These are phyloP conservation scores for Elaeis guineensis DNA, from an alignment of 176 grass and related monocot species.

Conservation along the genomic window DNA sequence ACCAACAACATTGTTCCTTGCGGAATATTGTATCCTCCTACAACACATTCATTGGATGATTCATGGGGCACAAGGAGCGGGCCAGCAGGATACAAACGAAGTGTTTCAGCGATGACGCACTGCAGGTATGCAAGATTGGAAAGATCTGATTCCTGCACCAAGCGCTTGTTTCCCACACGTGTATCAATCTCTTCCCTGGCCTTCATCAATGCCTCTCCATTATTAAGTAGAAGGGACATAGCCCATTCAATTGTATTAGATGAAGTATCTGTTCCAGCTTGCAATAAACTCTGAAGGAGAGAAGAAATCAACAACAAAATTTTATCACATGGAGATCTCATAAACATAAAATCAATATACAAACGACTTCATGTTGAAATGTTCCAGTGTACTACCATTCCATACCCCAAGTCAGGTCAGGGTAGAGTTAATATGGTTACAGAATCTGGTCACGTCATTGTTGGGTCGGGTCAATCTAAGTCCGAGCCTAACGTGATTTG, in stretches of 20 bases:
- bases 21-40: constrained; percentile 46
- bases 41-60: constrained; percentile 28
- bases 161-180: constrained; percentile 15
- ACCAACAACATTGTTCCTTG: constrained; percentile 38
- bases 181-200: constrained; percentile 38
- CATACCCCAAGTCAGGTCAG: no score
- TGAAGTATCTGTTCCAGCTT: constrained; percentile 57
- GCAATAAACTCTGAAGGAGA: constrained; percentile 22
- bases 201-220: constrained; percentile 32
- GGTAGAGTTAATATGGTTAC: no score
- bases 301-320: neutral
- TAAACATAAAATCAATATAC: neutral
- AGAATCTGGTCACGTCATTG: no score
- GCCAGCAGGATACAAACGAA: constrained; percentile 42
- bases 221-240: constrained; percentile 50
- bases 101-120: constrained; percentile 45
- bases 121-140: constrained; percentile 33
- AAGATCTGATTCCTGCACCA: constrained; percentile 34
- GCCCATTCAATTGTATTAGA: constrained; percentile 44
- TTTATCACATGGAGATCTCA: no score
- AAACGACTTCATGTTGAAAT: no score
- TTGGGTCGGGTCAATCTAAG: no score
- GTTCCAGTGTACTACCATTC: no score
- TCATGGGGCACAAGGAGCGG: constrained; percentile 53
- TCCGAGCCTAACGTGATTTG: no score